Base-by-base conservation (phyloP, 2,329 filamentous ascomycete species). In the Hymenoscyphus repandus region DNA sequence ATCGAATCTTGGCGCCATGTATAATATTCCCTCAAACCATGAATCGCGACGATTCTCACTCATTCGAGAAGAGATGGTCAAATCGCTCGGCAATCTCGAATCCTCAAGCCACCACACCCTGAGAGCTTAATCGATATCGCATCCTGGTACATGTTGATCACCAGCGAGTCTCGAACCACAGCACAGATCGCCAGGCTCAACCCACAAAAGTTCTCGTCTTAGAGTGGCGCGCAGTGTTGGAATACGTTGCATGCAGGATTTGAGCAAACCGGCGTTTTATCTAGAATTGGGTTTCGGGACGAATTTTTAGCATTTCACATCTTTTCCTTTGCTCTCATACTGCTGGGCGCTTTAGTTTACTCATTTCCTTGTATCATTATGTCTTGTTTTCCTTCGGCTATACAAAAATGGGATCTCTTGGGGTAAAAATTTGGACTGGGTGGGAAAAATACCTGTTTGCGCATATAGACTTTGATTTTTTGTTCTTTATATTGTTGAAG, bases 41-140 rank as follows among this genome's bases (percentile, higher is more conserved):
- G 60, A 63, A 51, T 51, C 52, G 50, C 53, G 52, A 63, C 60
- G 60, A 63, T 58, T 63, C 56, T 63, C 57, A 51, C 60, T 58
- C 53, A 47, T 54, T 58, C 60, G 53, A 47, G 51, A 22, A 15
- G 34, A 20, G 15, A 45, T 49, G 44, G 40, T 37, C 47, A 7
- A 47, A 47, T 47, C 42, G 40, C 45, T 31, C 22, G 39, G 38
- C 40, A 39, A 43, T 51, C 46, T 52, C 53, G 31, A 50, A 47
- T 27, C 44, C 38, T 41, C 30, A 42, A 34, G 41, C 46, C 51
- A 45, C n/a, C 43, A 46, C 45, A 46, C 36, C 49, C 45, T 38
- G 46, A 39, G 46, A 34, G 34, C 12, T 13, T 11, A 13, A 38
- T 20, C 40, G n/a, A 3, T 10, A 32, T 30, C 41, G 17, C 33